Conservation (phyloP, 2,329 filamentous ascomycete genomes). For the Pseudogymnoascus sp. region DNA sequence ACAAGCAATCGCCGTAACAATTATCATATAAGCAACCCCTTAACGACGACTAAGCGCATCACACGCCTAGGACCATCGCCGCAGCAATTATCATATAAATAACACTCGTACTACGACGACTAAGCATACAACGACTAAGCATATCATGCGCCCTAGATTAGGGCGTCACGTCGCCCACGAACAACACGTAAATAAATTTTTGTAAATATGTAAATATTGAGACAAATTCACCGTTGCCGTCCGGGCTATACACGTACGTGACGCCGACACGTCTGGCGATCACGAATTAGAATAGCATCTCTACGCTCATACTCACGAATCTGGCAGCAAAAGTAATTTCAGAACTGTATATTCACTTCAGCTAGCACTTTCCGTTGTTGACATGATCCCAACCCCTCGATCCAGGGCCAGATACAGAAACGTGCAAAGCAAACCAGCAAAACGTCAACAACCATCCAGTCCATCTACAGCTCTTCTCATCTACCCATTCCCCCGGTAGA, state of each 20-base stretch:
- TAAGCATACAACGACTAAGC: constrained; percentile 1
- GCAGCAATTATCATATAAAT: neutral
- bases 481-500: neutral
- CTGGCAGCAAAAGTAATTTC: neutral
- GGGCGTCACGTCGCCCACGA: neutral
- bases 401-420: neutral
- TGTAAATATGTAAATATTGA: neutral
- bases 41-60: neutral
- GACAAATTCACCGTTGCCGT: too few relatives aligned
- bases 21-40: constrained; percentile 2
- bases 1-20: neutral
- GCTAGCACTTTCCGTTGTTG: neutral
- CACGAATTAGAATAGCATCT: neutral
- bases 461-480: neutral
- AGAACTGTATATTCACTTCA: constrained; percentile 2
- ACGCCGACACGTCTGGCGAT: neutral
- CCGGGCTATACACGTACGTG: too few relatives aligned
- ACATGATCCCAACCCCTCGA: neutral
- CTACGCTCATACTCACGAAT: neutral
- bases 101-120: neutral
- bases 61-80: neutral
- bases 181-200: neutral
- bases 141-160: neutral
- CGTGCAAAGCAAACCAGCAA: neutral
- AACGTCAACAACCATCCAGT: neutral